Evolutionary conservation across 345 rosid genomes (phyloP), one percentile per base, ranked within the genome.

Genomic region (Reutealis trisperma): DNA sequence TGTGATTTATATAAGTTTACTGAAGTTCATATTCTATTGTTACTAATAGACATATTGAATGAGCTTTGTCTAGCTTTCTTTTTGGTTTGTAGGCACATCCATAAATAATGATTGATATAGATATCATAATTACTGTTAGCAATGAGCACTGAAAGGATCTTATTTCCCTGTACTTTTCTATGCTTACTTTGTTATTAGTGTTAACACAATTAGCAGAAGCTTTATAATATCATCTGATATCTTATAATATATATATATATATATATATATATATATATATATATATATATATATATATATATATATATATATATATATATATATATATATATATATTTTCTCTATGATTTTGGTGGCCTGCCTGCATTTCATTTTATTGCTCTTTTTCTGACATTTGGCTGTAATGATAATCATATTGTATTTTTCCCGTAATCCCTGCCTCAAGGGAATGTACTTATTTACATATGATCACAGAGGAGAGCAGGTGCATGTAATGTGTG

Each of bases 401-500:
- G 41, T 73, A 72, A 75, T 72, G 78, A 76, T 81, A 78, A 69
- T 63, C 77, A 72, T 37, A 67, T 80, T 44, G 72, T 80, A 30
- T 71, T 58, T 66, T 77, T 14, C 24, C 47, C 67, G 47, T 80
- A 65, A 44, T 44, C 12, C 70, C 21, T 77, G 59, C 13, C 47
- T 4, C 76, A 51, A 76, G 70, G 78, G 83, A 41, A 68, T 69
- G 67, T 70, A 68, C 83, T 83, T 75, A 75, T 67, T 55, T 82
- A 68, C 77, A 21, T 81, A 67, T 83, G 61, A 73, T 86, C 42
- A 75, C 88, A 93, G 98, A 80, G 96, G 98, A 79, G 97, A 93
- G 82, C 99, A 92, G 91, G 86, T 87, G 82, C 93, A 93, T 83
- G 75, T 85, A 80, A 84, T 93, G 92, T 88, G 97, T 81, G 74